phyloP scores from a whole-genome alignment of 495 filamentous ascomycete species.

The Chaetomium cochliodes region DNA sequence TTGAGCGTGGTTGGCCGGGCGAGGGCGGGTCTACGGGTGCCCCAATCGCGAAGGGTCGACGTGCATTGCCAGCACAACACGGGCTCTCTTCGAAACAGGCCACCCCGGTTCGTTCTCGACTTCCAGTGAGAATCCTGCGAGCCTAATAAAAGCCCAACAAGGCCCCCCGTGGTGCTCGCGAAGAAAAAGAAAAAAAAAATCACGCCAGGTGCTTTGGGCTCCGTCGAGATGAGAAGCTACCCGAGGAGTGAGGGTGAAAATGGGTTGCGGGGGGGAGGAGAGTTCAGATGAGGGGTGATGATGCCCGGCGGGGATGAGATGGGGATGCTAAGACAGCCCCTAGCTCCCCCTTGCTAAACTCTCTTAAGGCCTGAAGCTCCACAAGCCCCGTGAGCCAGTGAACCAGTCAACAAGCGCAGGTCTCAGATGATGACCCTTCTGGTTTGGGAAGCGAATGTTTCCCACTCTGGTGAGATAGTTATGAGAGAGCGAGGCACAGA shows the following conservation, averaged over 20 bases:
- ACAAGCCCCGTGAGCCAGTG: slow-evolving; percentile 7
- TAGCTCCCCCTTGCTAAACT: too few relatives aligned
- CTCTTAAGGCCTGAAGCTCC: background rate
- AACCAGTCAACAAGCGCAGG: background rate
- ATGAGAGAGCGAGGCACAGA: slow-evolving; percentile 9
- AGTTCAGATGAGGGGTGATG: slow-evolving; percentile 14
- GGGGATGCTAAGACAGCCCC: background rate
- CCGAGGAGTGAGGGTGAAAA: background rate
- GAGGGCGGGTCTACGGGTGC: slow-evolving; percentile 21
- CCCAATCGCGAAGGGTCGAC: slow-evolving; percentile 13
- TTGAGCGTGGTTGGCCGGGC: slow-evolving; percentile 36
- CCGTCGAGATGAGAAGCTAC: background rate
- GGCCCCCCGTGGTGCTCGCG: background rate
- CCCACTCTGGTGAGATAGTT: slow-evolving; percentile 28
- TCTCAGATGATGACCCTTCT: background rate
- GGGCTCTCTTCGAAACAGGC: background rate
- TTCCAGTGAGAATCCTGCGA: background rate
- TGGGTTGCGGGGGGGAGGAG: slow-evolving; percentile 2
- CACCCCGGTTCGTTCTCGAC: background rate
- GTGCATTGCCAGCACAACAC: slow-evolving; percentile 31
- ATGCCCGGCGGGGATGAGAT: background rate
- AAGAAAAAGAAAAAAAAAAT: background rate
- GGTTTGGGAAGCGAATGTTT: background rate
- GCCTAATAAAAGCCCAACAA: slow-evolving; percentile 20
- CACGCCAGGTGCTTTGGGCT: slow-evolving; percentile 5